Base-by-base conservation (phyloP, 805 yeast genomes). In the Wickerhamomyces rabaulensis region DNA sequence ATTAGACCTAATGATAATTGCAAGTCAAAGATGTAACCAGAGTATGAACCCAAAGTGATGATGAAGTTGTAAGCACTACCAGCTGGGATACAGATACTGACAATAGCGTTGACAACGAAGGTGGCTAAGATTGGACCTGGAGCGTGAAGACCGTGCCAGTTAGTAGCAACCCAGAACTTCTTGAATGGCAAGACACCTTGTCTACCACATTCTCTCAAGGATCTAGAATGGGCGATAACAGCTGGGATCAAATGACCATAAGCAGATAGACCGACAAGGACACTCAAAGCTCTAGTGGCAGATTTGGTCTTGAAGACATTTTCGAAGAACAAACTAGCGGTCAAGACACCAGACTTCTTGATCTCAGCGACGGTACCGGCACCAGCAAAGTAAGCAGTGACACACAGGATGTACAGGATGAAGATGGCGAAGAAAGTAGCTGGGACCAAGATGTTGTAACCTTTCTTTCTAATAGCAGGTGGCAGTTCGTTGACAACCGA, bases 11-110 rank as follows among this genome's bases (percentile, higher is more conserved):
- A 59, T 16, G 83, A 79, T 23, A 85, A 76, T 31, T 71, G 70
- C 31, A 80, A 68, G 61, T 84, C 82, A 57, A 86, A 83, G 40
- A 86, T 79, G 58, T 86, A 82, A 68, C 81, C 77, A 41, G 92
- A 88, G 63, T 86, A 87, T 3, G 90, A 78, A 55, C 84, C 82
- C 66, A 87, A 72, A 64, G 85, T 71, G 54, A 73, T 60, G 52
- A 87, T 78, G 60, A 86, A 83, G 64, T 84, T 82, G 68, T 84
- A 87, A 42, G 92, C 92, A 60, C 84, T 91, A 45, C 91, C 92
- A n/a, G 90, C 84, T 16, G 92, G 91, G 27, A 87, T 86, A 8
- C 89, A 91, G 42, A 84, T 59, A 50, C 86, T 76, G 41, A 87
- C 79, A 43, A 85, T 70, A 36, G 82, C 63, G 66, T 88, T 84